phyloP scores from a whole-genome alignment of 2,329 filamentous ascomycete species.

The Aspergillus pseudonomiae region DNA sequence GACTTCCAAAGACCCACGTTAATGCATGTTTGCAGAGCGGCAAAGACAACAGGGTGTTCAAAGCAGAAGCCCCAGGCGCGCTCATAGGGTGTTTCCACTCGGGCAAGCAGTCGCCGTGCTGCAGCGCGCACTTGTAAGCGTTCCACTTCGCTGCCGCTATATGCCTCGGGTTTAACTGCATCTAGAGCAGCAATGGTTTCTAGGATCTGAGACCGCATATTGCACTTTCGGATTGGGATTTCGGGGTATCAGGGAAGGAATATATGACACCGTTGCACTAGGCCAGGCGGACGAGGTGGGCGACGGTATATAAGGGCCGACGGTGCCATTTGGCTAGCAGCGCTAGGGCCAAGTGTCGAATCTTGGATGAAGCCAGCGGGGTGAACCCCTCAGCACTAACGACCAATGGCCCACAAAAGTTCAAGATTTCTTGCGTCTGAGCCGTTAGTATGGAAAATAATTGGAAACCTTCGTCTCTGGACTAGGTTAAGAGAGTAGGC shows the following conservation, averaged over 20 bases:
- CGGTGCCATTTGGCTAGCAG: background rate
- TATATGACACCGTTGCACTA: background rate
- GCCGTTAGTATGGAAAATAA: background rate
- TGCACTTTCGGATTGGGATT: background rate
- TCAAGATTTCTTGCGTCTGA: background rate
- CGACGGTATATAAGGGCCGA: background rate
- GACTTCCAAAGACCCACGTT: constrained; percentile 36
- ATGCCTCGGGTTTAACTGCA: constrained; percentile 17
- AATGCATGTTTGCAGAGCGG: constrained; percentile 34
- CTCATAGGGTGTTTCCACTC: constrained; percentile 38
- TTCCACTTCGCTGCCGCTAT: constrained; percentile 26
- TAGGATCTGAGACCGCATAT: constrained; percentile 20
- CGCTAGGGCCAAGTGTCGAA: background rate
- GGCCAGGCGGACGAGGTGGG: background rate
- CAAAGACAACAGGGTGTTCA: constrained; percentile 34
- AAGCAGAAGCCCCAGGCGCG: constrained; percentile 35
- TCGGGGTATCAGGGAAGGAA: background rate
- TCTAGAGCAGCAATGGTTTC: constrained; percentile 24
- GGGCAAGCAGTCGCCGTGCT: constrained; percentile 31
- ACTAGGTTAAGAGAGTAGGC: background rate
- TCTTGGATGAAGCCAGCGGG: background rate
- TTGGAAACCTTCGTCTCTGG: background rate
- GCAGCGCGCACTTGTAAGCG: constrained; percentile 31
- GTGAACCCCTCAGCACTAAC: background rate
- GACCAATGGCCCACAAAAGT: background rate